Evolutionary conservation across 2,329 filamentous ascomycete genomes (phyloP).

Genomic region (Pseudovirgaria hyperparasitica): DNA sequence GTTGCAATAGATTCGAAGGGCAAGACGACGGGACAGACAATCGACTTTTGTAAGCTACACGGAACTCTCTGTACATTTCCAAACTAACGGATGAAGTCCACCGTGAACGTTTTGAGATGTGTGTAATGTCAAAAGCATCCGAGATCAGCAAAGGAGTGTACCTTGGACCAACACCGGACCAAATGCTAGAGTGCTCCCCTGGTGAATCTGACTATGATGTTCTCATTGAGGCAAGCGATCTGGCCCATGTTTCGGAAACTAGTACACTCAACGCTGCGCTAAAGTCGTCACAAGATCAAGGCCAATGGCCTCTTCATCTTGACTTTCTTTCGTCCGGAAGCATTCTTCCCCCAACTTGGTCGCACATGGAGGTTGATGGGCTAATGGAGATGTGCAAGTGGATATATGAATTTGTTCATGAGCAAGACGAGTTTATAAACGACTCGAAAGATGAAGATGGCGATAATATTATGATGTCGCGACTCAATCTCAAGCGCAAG

Average conservation of each 20-base stretch:
- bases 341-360: slow-evolving; percentile 73
- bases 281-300: slow-evolving; percentile 37
- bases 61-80: slow-evolving; percentile 2
- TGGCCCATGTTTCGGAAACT: slow-evolving; percentile 62
- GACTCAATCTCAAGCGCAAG: slow-evolving; percentile 37
- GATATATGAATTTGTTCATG: slow-evolving; percentile 75
- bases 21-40: slow-evolving; percentile 58
- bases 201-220: slow-evolving; percentile 58
- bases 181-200: slow-evolving; percentile 31
- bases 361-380: slow-evolving; percentile 68
- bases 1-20: slow-evolving; percentile 65
- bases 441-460: slow-evolving; percentile 28
- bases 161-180: slow-evolving; percentile 75
- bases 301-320: slow-evolving; percentile 41
- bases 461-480: slow-evolving; percentile 45
- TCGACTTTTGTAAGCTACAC: slow-evolving; percentile 59
- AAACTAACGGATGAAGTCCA: slow-evolving; percentile 37
- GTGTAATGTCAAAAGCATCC: slow-evolving; percentile 76
- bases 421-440: slow-evolving; percentile 25
- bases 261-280: slow-evolving; percentile 50
- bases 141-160: slow-evolving; percentile 86
- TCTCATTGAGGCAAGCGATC: slow-evolving; percentile 77
- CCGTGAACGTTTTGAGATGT: slow-evolving; percentile 87
- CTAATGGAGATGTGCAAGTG: slow-evolving; percentile 79
- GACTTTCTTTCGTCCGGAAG: slow-evolving; percentile 94